Conservation (phyloP, 1,284 basidiomycete genomes). For the Anthracocystis setariae region DNA sequence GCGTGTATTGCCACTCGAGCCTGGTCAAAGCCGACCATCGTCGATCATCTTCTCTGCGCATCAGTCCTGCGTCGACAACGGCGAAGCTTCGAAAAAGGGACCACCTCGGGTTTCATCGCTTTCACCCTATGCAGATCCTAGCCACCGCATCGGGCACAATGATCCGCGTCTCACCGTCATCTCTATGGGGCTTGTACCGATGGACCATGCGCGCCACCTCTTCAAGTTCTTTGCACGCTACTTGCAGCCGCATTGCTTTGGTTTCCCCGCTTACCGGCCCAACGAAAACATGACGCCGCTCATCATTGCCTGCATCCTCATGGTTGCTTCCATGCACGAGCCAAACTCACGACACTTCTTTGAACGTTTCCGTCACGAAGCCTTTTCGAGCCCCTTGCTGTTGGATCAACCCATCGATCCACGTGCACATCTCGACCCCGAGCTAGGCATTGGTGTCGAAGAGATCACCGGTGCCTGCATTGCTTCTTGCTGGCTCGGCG, state of each 20-base stretch:
- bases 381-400: slow-evolving; percentile 40
- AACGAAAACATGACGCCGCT: slow-evolving; percentile 60
- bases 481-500: slow-evolving; percentile 55
- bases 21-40: slow-evolving; percentile 35
- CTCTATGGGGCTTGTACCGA: slow-evolving; percentile 52
- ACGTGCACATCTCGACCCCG: slow-evolving; percentile 51
- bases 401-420: slow-evolving; percentile 48
- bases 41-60: slow-evolving; percentile 27
- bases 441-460: slow-evolving; percentile 62
- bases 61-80: slow-evolving; percentile 6
- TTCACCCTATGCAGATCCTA: slow-evolving; percentile 48
- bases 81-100: not conserved
- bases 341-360: slow-evolving; percentile 43
- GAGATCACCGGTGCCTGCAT: slow-evolving; percentile 63
- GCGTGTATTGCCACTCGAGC: slow-evolving; percentile 13
- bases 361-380: slow-evolving; percentile 47
- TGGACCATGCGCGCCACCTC: slow-evolving; percentile 56
- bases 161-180: slow-evolving; percentile 60
- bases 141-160: slow-evolving; percentile 46
- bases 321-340: slow-evolving; percentile 57
- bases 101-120: not conserved
- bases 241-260: slow-evolving; percentile 59
- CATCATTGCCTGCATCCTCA: slow-evolving; percentile 59
- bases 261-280: slow-evolving; percentile 59
- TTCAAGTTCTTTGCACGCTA: slow-evolving; percentile 60